Conservation (phyloP, 148 eudicot genomes). For the Camellia granthamiana region DNA sequence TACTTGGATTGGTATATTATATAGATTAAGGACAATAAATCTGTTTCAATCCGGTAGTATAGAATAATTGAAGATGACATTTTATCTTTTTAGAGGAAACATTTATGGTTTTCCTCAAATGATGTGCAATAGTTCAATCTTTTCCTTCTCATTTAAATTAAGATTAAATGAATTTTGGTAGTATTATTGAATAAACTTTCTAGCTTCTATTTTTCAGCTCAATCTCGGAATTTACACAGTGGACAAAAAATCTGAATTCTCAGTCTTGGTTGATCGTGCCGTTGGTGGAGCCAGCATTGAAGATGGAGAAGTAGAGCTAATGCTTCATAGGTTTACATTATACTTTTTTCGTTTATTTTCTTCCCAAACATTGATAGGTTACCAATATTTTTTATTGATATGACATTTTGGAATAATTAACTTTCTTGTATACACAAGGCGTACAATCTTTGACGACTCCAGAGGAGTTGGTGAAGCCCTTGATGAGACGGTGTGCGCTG, state of each 20-base stretch:
- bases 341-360: neutral
- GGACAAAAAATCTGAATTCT: slow-evolving; percentile 66
- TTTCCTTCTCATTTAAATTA: neutral
- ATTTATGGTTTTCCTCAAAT: neutral
- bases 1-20: neutral
- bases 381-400: neutral
- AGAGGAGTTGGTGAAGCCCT: slow-evolving; percentile 77
- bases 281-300: slow-evolving; percentile 75
- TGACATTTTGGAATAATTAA: slow-evolving; percentile 1
- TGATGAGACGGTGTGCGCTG: slow-evolving; percentile 60
- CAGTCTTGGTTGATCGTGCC: slow-evolving; percentile 90
- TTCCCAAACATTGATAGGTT: neutral
- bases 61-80: neutral
- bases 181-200: neutral
- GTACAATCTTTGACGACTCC: slow-evolving; percentile 50
- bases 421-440: slow-evolving; percentile 36
- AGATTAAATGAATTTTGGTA: neutral
- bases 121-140: neutral
- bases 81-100: neutral
- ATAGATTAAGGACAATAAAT: neutral
- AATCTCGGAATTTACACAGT: slow-evolving; percentile 71
- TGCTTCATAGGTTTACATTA: slow-evolving; percentile 72
- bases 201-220: slow-evolving; percentile 43
- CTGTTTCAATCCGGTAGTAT: neutral
- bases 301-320: slow-evolving; percentile 82